phyloP scores from a whole-genome alignment of 116 monocot species.

The Thalassia testudinum region DNA sequence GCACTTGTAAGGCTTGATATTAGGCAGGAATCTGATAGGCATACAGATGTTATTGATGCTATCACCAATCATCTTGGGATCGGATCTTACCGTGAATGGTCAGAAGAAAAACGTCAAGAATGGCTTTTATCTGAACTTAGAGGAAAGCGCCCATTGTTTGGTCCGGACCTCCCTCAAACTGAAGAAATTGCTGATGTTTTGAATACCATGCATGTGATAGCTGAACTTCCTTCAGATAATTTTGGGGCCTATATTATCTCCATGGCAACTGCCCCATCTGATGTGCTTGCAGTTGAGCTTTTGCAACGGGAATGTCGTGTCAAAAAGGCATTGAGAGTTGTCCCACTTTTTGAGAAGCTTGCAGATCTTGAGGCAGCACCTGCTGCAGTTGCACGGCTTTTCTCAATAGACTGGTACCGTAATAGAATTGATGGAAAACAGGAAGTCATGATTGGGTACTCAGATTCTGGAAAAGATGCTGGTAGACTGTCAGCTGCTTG shows the following conservation, averaged over 20 bases:
- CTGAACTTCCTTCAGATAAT: constrained; percentile 84
- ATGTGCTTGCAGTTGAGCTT: constrained; percentile 91
- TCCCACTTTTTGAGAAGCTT: constrained; percentile 94
- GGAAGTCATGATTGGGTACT: constrained; percentile 98
- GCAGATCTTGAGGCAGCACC: constrained; percentile 93
- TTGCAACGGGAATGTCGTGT: constrained; percentile 82
- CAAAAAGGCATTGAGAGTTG: constrained; percentile 74
- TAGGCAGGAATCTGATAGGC: constrained; percentile 91
- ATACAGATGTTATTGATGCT: constrained; percentile 85
- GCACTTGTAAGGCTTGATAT: constrained; percentile 92
- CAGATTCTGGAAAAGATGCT: constrained; percentile 98
- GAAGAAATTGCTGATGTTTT: constrained; percentile 93
- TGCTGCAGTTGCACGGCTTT: constrained; percentile 78
- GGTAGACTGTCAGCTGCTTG: constrained; percentile 93
- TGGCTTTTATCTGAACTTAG: constrained; percentile 91
- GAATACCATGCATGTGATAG: constrained; percentile 73
- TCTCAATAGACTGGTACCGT: constrained; percentile 89
- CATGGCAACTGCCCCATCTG: constrained; percentile 87
- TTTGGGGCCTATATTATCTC: constrained; percentile 98
- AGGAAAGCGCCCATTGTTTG: constrained; percentile 93
- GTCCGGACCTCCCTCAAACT: constrained; percentile 76
- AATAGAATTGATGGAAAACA: constrained; percentile 89
- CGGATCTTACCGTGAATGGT: constrained; percentile 89
- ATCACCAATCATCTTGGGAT: constrained; percentile 76
- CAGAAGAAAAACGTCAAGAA: constrained; percentile 79